Conservation (phyloP, 2,329 filamentous ascomycete species). For the Penicillium griseofulvum region DNA sequence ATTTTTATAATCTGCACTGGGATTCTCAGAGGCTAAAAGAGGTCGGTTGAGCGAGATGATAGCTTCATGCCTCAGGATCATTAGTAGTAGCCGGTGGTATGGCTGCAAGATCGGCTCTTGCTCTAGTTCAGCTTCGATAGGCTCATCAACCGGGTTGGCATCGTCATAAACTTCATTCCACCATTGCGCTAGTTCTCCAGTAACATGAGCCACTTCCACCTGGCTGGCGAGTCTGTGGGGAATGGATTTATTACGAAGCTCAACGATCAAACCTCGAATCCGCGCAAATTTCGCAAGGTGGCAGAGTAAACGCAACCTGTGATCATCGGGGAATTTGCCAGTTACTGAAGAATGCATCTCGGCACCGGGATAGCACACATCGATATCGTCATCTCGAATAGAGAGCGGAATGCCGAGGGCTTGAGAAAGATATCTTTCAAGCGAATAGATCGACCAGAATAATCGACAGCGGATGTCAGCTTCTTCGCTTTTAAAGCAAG, state of each 20-base stretch:
- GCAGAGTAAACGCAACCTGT: conserved; percentile 38
- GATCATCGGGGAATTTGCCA: background rate
- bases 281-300: conserved; percentile 50
- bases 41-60: conserved; percentile 54
- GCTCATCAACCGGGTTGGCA: conserved; percentile 40
- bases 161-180: conserved; percentile 55
- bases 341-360: conserved; percentile 42
- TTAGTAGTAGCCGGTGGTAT: conserved; percentile 45
- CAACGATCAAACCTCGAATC: conserved; percentile 52
- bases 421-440: conserved; percentile 57
- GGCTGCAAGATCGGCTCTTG: conserved; percentile 22
- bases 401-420: conserved; percentile 56
- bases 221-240: conserved; percentile 45
- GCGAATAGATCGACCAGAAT: conserved; percentile 58
- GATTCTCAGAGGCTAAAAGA: conserved; percentile 47
- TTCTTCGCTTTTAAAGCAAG: conserved; percentile 50
- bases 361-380: conserved; percentile 55
- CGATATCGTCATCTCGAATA: conserved; percentile 57
- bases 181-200: conserved; percentile 53
- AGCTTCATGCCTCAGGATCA: conserved; percentile 50
- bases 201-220: conserved; percentile 46
- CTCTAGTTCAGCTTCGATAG: background rate
- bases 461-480: conserved; percentile 51
- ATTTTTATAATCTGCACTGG: conserved; percentile 46
- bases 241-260: conserved; percentile 54